Percentiles rank a stretch among this genome's conserved stretches.
Conservation (phyloP, 805 yeast species). For the Candida cerambycidarum region DNA sequence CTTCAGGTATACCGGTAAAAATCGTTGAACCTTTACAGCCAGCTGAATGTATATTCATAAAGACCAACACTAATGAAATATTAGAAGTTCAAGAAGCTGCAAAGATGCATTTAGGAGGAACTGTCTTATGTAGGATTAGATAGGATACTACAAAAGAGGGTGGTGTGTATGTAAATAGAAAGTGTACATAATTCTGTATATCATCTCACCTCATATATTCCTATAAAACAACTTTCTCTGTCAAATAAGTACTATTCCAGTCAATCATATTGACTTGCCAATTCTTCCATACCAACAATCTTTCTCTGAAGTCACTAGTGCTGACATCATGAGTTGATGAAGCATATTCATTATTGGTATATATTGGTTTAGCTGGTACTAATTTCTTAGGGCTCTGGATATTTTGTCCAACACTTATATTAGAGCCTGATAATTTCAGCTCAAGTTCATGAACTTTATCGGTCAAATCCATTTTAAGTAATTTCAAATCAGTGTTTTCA, state of each 20-base stretch:
- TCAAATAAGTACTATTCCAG: slow-evolving; percentile 71
- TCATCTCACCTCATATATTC: too few relatives aligned
- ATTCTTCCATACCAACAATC: slow-evolving; percentile 70
- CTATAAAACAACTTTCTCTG: slow-evolving; percentile 31
- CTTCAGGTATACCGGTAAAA: slow-evolving; percentile 74
- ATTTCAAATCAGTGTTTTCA: slow-evolving; percentile 43
- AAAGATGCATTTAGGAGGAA: slow-evolving; percentile 66
- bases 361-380: slow-evolving; percentile 29
- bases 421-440: slow-evolving; percentile 8
- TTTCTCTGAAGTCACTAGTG: slow-evolving; percentile 55
- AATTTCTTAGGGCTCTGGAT: slow-evolving; percentile 10
- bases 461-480: slow-evolving; percentile 36
- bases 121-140: slow-evolving; percentile 76
- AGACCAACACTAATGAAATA: slow-evolving; percentile 45
- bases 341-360: slow-evolving; percentile 32
- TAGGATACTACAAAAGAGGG: too few relatives aligned
- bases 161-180: slow-evolving; percentile 10
- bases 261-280: slow-evolving; percentile 85
- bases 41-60: slow-evolving; percentile 81
- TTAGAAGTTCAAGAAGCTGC: slow-evolving; percentile 87
- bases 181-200: background rate
- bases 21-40: slow-evolving; percentile 79
- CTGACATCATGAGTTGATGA: slow-evolving; percentile 21
- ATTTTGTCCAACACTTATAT: too few relatives aligned
- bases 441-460: slow-evolving; percentile 34